Evolutionary conservation across 1,139 yeast species (phyloP).

Genomic region (Geotrichum histeridarum): DNA sequence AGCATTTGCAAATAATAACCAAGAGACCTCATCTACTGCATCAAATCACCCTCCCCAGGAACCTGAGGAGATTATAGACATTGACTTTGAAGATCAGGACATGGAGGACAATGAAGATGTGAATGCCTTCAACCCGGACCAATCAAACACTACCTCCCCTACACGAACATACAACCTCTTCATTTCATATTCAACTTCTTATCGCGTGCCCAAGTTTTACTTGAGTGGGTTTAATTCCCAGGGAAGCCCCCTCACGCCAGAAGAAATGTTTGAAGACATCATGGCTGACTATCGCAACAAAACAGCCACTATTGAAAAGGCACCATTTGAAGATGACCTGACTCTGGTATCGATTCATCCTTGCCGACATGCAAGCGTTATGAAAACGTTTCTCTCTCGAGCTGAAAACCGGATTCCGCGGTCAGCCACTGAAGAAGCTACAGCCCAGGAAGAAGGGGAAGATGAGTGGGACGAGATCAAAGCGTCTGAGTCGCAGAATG

Average conservation of each 20-base stretch:
- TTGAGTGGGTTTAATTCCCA: slow-evolving; percentile 78
- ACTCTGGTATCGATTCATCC: slow-evolving; percentile 93
- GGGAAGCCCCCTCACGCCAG: slow-evolving; percentile 82
- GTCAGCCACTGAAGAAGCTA: slow-evolving; percentile 28
- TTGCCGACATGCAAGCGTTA: slow-evolving; percentile 89
- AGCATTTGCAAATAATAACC: slow-evolving; percentile 9
- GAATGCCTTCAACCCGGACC: slow-evolving; percentile 24
- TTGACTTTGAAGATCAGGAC: slow-evolving; percentile 33
- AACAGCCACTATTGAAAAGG: slow-evolving; percentile 91
- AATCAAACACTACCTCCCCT: slow-evolving; percentile 32
- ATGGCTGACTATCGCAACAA: slow-evolving; percentile 87
- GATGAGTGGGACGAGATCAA: slow-evolving; percentile 40
- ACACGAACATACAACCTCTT: slow-evolving; percentile 79
- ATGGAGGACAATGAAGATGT: slow-evolving; percentile 31
- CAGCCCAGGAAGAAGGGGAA: slow-evolving; percentile 24
- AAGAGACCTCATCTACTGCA: background rate
- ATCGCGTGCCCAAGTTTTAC: slow-evolving; percentile 92
- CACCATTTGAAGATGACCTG: slow-evolving; percentile 76
- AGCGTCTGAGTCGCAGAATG: slow-evolving; percentile 35
- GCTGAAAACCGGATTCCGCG: slow-evolving; percentile 45
- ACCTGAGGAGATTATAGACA: slow-evolving; percentile 31
- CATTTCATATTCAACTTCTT: slow-evolving; percentile 89
- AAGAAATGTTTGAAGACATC: slow-evolving; percentile 92
- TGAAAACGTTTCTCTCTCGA: slow-evolving; percentile 76
- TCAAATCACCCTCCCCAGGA: background rate